A percentile compares a stretch with the other conserved stretches of the same genome.
Conservation (phyloP, 2,329 filamentous ascomycete species). For the Epichloe elymi region DNA sequence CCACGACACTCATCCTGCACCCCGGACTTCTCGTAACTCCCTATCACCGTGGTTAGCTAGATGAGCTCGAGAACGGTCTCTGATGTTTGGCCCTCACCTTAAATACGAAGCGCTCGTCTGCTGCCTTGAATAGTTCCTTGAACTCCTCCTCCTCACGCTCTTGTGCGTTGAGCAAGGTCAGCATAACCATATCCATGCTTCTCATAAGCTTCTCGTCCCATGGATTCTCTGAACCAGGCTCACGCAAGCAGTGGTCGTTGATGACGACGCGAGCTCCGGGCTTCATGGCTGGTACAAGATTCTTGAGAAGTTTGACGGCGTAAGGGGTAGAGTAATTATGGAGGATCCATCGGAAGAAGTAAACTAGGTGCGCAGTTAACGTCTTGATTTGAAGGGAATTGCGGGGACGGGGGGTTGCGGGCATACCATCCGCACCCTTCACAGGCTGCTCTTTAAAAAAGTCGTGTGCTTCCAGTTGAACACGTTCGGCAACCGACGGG, state of each 20-base stretch:
- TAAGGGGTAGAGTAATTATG: constrained; percentile 48
- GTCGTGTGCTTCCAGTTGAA: constrained; percentile 36
- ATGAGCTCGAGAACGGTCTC: not conserved
- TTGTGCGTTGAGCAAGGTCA: constrained; percentile 36
- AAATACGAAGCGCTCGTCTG: constrained; percentile 30
- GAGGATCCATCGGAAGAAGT: constrained; percentile 46
- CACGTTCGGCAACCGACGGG: constrained; percentile 22
- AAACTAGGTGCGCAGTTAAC: constrained; percentile 24
- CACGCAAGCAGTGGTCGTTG: constrained; percentile 31
- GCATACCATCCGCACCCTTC: constrained; percentile 35
- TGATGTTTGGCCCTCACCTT: constrained; percentile 16
- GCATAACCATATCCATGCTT: constrained; percentile 39
- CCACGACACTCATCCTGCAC: constrained; percentile 35
- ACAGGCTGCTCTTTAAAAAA: constrained; percentile 45
- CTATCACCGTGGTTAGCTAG: constrained; percentile 10
- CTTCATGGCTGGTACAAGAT: constrained; percentile 41
- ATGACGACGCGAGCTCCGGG: constrained; percentile 36
- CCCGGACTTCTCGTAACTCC: constrained; percentile 26
- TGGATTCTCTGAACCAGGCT: constrained; percentile 23
- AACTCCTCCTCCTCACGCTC: constrained; percentile 36
- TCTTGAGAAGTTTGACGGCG: constrained; percentile 32
- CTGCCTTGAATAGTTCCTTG: constrained; percentile 27
- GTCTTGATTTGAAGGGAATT: not conserved
- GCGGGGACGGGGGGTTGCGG: too few species aligned
- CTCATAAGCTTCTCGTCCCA: constrained; percentile 35